phyloP scores from a whole-genome alignment of 805 yeast species.

The Wickerhamomyces pijperi region DNA sequence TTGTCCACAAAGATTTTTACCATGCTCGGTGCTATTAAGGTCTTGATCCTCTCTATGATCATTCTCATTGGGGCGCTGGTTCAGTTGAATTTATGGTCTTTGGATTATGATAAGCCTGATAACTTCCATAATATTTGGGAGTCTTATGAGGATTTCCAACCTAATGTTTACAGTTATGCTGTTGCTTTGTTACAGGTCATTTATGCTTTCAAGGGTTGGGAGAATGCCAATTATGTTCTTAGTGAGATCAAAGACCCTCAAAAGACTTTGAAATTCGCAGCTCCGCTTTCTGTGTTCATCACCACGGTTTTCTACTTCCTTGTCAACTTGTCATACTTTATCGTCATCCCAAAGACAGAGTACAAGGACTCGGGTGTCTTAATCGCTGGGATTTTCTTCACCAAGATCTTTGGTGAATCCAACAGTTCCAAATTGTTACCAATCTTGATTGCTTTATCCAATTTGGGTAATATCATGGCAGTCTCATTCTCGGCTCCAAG shows the following conservation, averaged over 20 bases:
- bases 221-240: constrained; percentile 53
- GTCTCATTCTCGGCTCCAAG: constrained; percentile 51
- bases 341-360: constrained; percentile 32
- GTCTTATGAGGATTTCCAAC: constrained; percentile 28
- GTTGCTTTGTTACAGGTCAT: constrained; percentile 49
- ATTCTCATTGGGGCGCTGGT: constrained; percentile 36
- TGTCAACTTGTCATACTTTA: constrained; percentile 44
- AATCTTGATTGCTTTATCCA: constrained; percentile 46
- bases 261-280: constrained; percentile 46
- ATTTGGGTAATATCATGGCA: constrained; percentile 54
- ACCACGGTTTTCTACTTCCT: constrained; percentile 44
- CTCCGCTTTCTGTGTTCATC: constrained; percentile 43
- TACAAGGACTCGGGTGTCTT: constrained; percentile 45
- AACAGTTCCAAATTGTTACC: constrained; percentile 40
- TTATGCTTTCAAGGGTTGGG: constrained; percentile 63
- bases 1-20: constrained; percentile 43
- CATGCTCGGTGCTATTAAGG: constrained; percentile 41
- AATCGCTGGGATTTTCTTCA: constrained; percentile 53
- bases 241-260: constrained; percentile 48
- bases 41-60: constrained; percentile 37
- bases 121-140: constrained; percentile 28
- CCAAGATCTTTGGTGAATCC: constrained; percentile 45
- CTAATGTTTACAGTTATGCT: constrained; percentile 35
- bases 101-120: constrained; percentile 12
- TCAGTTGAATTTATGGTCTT: constrained; percentile 21